Percentiles rank a stretch among this genome's conserved stretches.
These are phyloP conservation scores for Albugo laibachii DNA, from an alignment of 352 stramenopile species.

Conservation along the genomic window DNA sequence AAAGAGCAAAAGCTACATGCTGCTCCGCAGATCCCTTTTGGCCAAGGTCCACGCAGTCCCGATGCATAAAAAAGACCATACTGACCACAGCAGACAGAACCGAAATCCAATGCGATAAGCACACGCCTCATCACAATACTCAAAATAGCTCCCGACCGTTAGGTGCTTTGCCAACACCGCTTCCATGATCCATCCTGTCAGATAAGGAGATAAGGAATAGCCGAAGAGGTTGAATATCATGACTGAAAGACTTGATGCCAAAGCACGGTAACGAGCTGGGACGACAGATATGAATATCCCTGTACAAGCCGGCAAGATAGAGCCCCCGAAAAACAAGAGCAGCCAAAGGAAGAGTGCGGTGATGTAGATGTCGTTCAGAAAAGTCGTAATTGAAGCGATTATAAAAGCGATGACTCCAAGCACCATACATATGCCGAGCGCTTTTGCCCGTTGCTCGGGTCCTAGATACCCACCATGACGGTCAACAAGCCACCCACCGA, in stretches of 20 bases:
- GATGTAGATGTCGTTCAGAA: constrained; percentile 59
- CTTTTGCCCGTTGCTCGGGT: constrained; percentile 45
- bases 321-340: constrained; percentile 63
- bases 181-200: constrained; percentile 65
- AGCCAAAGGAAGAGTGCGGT: constrained; percentile 57
- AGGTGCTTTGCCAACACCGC: constrained; percentile 46
- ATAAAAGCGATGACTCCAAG: constrained; percentile 42
- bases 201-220: constrained; percentile 55
- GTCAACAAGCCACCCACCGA: constrained; percentile 61
- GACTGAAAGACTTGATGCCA: constrained; percentile 60
- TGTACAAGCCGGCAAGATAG: constrained; percentile 58
- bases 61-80: constrained; percentile 61
- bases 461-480: constrained; percentile 58
- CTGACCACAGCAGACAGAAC: constrained; percentile 64
- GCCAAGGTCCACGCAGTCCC: constrained; percentile 29
- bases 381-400: constrained; percentile 49
- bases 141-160: constrained; percentile 38
- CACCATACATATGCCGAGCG: constrained; percentile 57
- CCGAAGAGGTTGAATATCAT: constrained; percentile 74
- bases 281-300: constrained; percentile 74
- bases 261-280: constrained; percentile 41
- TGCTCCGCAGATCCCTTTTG: constrained; percentile 5
- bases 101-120: constrained; percentile 61
- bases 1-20: background rate
- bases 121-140: constrained; percentile 57